A percentile compares a stretch with the other conserved stretches of the same genome.
Conservation (phyloP, 768 basidiomycete genomes). For the Hortiboletus campestris region DNA sequence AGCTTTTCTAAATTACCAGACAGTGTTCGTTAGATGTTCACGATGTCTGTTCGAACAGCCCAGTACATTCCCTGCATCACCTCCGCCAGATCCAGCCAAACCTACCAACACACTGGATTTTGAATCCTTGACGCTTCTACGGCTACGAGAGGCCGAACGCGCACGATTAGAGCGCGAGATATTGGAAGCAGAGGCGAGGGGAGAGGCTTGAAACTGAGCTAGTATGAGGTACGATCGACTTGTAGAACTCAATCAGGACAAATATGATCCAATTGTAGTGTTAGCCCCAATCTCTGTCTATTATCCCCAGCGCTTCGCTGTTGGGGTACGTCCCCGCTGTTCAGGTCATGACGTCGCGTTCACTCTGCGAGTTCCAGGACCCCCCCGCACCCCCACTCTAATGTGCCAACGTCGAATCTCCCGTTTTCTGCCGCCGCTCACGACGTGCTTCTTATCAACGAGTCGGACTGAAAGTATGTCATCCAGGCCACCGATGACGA, state of each 20-base stretch:
- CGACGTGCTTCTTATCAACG: no score
- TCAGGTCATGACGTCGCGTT: no score
- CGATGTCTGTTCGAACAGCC: slow-evolving; percentile 14
- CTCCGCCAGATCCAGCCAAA: slow-evolving; percentile 21
- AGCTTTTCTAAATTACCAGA: not conserved
- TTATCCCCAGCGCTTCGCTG: no score
- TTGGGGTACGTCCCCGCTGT: no score
- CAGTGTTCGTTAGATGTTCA: slow-evolving; percentile 3
- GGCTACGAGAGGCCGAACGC: slow-evolving; percentile 78
- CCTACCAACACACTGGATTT: slow-evolving; percentile 59
- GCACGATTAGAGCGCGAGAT: slow-evolving; percentile 77
- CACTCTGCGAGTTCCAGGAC: no score
- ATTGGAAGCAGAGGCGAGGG: slow-evolving; percentile 59
- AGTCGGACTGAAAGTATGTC: no score
- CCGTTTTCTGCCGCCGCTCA: no score
- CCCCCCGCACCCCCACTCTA: no score
- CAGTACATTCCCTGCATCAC: slow-evolving; percentile 13
- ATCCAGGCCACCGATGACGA: no score
- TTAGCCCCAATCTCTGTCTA: no score
- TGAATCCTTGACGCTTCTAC: slow-evolving; percentile 76
- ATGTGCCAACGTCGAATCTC: no score
- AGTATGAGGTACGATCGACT: slow-evolving; percentile 12
- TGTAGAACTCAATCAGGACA: slow-evolving; percentile 4
- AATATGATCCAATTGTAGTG: slow-evolving; percentile 1
- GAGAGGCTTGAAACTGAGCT: slow-evolving; percentile 2